These are phyloP conservation scores for Naganishia randhawae DNA, from an alignment of 768 basidiomycete species.

Conservation along the genomic window DNA sequence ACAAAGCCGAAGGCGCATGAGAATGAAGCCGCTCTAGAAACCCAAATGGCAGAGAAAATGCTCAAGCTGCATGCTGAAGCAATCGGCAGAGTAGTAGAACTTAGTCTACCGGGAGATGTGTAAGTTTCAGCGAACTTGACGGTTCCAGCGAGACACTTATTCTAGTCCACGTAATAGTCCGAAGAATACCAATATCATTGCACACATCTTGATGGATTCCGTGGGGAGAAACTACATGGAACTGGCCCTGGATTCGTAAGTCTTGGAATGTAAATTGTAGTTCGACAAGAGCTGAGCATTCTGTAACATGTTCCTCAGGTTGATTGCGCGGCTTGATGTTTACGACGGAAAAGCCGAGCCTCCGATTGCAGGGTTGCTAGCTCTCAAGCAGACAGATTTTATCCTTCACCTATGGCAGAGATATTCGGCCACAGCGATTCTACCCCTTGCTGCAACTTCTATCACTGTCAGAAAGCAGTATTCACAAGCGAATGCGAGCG, in stretches of 20 bases:
- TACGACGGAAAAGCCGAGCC: slow-evolving; percentile 59
- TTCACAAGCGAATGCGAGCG: slow-evolving; percentile 84
- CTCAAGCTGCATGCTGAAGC: slow-evolving; percentile 97
- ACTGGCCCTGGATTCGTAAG: slow-evolving; percentile 86
- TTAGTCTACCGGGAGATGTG: slow-evolving; percentile 78
- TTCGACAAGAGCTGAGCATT: background rate
- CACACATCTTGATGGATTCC: slow-evolving; percentile 79
- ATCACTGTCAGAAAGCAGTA: slow-evolving; percentile 88
- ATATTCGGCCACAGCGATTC: slow-evolving; percentile 82
- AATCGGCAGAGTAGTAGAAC: slow-evolving; percentile 86
- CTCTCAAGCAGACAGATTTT: slow-evolving; percentile 71
- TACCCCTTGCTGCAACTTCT: slow-evolving; percentile 72
- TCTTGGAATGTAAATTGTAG: slow-evolving; percentile 19
- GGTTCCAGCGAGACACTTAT: background rate
- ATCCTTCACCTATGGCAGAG: slow-evolving; percentile 96
- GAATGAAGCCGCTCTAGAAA: slow-evolving; percentile 73
- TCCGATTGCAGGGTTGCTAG: slow-evolving; percentile 62
- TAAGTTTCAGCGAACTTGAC: slow-evolving; percentile 53
- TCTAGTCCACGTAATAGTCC: slow-evolving; percentile 56
- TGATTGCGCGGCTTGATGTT: slow-evolving; percentile 16
- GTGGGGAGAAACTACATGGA: slow-evolving; percentile 81
- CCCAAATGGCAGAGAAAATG: slow-evolving; percentile 81
- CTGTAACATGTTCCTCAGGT: background rate
- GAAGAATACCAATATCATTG: slow-evolving; percentile 78
- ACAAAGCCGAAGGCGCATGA: slow-evolving; percentile 57